These are phyloP conservation scores for Spinellus fusiger DNA, from an alignment of 192 early-diverging fungal species.

Conservation along the genomic window DNA sequence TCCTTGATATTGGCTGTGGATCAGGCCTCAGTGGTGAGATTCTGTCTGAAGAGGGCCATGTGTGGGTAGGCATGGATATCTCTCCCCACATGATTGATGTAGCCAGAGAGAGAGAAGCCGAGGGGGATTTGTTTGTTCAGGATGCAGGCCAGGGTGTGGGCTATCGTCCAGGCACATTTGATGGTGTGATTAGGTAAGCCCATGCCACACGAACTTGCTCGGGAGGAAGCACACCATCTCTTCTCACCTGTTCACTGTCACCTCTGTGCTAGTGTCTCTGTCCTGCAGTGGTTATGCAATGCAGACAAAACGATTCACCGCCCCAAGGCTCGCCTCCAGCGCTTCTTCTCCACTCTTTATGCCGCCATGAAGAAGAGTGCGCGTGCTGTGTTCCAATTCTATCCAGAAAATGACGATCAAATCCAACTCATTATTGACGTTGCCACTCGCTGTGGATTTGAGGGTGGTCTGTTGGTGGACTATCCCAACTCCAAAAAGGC, in stretches of 20 bases:
- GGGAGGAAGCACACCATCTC: not conserved
- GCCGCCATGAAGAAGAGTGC: slow-evolving; percentile 83
- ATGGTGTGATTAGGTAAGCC: slow-evolving; percentile 79
- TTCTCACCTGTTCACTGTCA: not conserved
- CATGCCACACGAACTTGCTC: not conserved
- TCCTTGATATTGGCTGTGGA: slow-evolving; percentile 97
- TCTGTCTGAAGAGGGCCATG: slow-evolving; percentile 89
- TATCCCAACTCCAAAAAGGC: slow-evolving; percentile 96
- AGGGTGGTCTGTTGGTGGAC: slow-evolving; percentile 91
- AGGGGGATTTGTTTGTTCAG: slow-evolving; percentile 93
- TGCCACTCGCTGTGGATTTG: slow-evolving; percentile 91
- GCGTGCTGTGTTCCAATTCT: slow-evolving; percentile 97
- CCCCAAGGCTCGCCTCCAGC: slow-evolving; percentile 73
- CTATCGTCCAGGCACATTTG: slow-evolving; percentile 94
- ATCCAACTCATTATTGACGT: slow-evolving; percentile 84
- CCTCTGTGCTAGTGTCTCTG: slow-evolving; percentile 64
- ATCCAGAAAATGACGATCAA: slow-evolving; percentile 94
- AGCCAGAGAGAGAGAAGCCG: slow-evolving; percentile 84
- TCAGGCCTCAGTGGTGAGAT: slow-evolving; percentile 94
- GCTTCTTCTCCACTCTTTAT: slow-evolving; percentile 93
- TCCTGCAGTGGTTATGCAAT: slow-evolving; percentile 98
- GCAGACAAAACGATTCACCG: slow-evolving; percentile 87
- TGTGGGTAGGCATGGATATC: slow-evolving; percentile 97
- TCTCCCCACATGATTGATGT: slow-evolving; percentile 90
- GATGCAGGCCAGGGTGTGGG: slow-evolving; percentile 94